phyloP scores from a whole-genome alignment of 1,284 basidiomycete species.

The Cutaneotrichosporon sp. region DNA sequence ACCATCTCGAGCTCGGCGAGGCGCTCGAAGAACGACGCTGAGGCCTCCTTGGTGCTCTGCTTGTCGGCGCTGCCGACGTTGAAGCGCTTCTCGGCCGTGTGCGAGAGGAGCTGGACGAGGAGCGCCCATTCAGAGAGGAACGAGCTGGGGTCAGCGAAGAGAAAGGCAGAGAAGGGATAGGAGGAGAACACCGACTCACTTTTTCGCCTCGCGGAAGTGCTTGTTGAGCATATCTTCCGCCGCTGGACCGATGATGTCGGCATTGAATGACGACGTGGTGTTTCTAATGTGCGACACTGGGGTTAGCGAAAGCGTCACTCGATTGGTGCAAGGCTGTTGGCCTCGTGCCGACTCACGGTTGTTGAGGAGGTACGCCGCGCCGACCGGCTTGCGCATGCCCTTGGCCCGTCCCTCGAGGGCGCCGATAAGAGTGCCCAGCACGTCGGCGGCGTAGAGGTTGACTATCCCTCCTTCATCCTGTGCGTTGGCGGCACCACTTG shows the following conservation, averaged over 20 bases:
- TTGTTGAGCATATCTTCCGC: constrained; percentile 52
- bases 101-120: constrained; percentile 37
- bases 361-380: constrained; percentile 49
- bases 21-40: constrained; percentile 47
- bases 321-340: not conserved
- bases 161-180: not conserved
- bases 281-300: constrained; percentile 53
- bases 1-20: constrained; percentile 45
- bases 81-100: constrained; percentile 35
- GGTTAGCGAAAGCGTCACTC: constrained; percentile 7
- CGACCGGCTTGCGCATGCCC: constrained; percentile 40
- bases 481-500: not conserved
- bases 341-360: constrained; percentile 42
- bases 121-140: constrained; percentile 46
- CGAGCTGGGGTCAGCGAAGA: constrained; percentile 25
- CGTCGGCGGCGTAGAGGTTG: constrained; percentile 51
- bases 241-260: constrained; percentile 49
- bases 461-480: constrained; percentile 47
- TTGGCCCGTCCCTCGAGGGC: constrained; percentile 39
- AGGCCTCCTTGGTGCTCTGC: constrained; percentile 48
- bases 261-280: constrained; percentile 41
- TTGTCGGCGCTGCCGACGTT: constrained; percentile 40
- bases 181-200: constrained; percentile 20
- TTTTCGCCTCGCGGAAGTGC: constrained; percentile 49
- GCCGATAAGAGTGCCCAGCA: constrained; percentile 46